These are phyloP conservation scores for Fragosphaeria purpurea DNA, from an alignment of 2,329 filamentous ascomycete species.

Conservation along the genomic window DNA sequence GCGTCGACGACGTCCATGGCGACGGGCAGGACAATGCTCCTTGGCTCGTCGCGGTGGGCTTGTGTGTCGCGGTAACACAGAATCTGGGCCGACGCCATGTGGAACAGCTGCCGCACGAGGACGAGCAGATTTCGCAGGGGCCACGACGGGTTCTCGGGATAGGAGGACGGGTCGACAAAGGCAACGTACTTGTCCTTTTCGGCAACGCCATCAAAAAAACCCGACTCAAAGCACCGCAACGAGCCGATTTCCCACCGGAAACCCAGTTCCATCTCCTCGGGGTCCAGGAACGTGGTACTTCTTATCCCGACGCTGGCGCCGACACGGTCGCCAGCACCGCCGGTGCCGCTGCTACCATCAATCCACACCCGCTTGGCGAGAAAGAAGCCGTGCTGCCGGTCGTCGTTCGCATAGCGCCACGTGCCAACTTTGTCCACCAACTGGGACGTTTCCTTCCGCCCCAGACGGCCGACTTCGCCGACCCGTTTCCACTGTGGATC, in stretches of 20 bases:
- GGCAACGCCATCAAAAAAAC: slow-evolving; percentile 69
- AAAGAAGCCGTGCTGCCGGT: slow-evolving; percentile 87
- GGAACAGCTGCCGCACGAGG: slow-evolving; percentile 73
- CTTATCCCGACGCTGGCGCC: background rate
- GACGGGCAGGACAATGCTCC: slow-evolving; percentile 67
- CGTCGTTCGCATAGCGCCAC: slow-evolving; percentile 75
- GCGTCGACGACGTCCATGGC: slow-evolving; percentile 35
- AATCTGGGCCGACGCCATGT: slow-evolving; percentile 66
- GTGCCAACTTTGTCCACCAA: slow-evolving; percentile 78
- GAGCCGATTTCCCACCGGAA: slow-evolving; percentile 71
- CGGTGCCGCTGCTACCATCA: slow-evolving; percentile 16
- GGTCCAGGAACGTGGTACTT: slow-evolving; percentile 38
- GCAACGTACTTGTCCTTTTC: slow-evolving; percentile 72
- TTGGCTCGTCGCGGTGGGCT: slow-evolving; percentile 63
- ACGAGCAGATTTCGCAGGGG: slow-evolving; percentile 82
- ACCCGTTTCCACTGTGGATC: slow-evolving; percentile 69
- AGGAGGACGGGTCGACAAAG: slow-evolving; percentile 90
- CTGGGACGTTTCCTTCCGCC: slow-evolving; percentile 59
- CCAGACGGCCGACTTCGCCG: slow-evolving; percentile 45
- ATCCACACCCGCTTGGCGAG: slow-evolving; percentile 65
- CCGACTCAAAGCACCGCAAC: slow-evolving; percentile 68
- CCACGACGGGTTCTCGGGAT: slow-evolving; percentile 81
- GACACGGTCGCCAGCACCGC: slow-evolving; percentile 21
- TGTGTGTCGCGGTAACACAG: slow-evolving; percentile 85
- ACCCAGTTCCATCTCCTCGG: slow-evolving; percentile 42